Evolutionary conservation across 805 yeast genomes (phyloP).

Genomic region (Myxozyma lipomycoides): DNA sequence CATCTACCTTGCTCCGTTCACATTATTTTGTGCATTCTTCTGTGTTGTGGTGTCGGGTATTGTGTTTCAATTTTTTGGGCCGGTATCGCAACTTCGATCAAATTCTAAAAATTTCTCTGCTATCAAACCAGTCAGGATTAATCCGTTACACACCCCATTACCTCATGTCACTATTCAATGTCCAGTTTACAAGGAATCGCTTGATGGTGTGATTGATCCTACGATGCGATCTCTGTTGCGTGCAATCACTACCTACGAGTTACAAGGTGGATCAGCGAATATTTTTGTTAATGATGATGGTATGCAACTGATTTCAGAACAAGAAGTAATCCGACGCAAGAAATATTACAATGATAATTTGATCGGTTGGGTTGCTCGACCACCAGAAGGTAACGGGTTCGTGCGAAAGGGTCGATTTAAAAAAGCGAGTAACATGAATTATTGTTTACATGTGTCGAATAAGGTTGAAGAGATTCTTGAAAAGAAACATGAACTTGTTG

Average conservation of each 20-base stretch:
- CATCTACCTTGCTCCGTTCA: slow-evolving; percentile 10
- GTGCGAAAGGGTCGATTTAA: slow-evolving; percentile 22
- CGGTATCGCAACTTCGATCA: slow-evolving; percentile 15
- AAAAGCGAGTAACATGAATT: slow-evolving; percentile 25
- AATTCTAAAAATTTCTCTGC: slow-evolving; percentile 17
- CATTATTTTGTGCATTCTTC: slow-evolving; percentile 19
- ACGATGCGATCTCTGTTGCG: slow-evolving; percentile 19
- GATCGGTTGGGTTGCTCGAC: slow-evolving; percentile 25
- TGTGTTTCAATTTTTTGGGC: slow-evolving; percentile 13
- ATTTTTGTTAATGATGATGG: slow-evolving; percentile 26
- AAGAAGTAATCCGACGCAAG: slow-evolving; percentile 12
- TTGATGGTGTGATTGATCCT: slow-evolving; percentile 22
- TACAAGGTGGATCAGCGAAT: slow-evolving; percentile 23
- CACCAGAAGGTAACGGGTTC: slow-evolving; percentile 23
- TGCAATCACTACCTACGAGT: slow-evolving; percentile 23
- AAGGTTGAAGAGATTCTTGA: slow-evolving; percentile 17
- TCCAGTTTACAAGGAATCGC: slow-evolving; percentile 23
- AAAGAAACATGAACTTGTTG: slow-evolving; percentile 7
- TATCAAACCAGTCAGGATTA: slow-evolving; percentile 9
- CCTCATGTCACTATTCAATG: slow-evolving; percentile 25
- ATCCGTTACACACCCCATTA: slow-evolving; percentile 9
- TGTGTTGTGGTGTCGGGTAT: slow-evolving; percentile 14
- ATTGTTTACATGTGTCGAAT: slow-evolving; percentile 17
- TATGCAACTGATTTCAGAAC: slow-evolving; percentile 17
- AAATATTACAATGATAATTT: slow-evolving; percentile 16